These are phyloP conservation scores for Zymoseptoria brevis DNA, from an alignment of 2,329 filamentous ascomycete genomes.

Conservation along the genomic window DNA sequence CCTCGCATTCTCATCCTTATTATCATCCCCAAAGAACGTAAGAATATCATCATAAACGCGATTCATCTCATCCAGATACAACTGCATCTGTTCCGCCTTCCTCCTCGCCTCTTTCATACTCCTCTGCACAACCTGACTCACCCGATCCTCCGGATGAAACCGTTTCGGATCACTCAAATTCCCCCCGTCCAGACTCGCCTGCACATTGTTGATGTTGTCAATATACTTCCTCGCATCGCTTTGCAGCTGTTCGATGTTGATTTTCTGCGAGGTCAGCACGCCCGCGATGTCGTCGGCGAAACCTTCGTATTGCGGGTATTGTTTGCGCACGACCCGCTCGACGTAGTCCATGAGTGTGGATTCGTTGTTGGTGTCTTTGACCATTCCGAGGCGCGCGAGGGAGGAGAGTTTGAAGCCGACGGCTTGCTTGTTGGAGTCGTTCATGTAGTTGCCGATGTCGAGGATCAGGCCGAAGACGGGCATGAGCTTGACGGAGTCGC, in stretches of 20 bases:
- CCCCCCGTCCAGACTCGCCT: conserved; percentile 82
- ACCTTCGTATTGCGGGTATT: conserved; percentile 90
- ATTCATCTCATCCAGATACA: conserved; percentile 89
- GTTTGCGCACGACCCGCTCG: conserved; percentile 89
- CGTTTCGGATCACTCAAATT: conserved; percentile 95
- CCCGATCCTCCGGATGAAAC: conserved; percentile 95
- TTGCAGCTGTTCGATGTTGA: conserved; percentile 89
- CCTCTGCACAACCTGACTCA: conserved; percentile 81
- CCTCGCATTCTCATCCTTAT: conserved; percentile 80
- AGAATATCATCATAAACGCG: conserved; percentile 91
- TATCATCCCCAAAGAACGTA: conserved; percentile 92
- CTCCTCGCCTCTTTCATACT: conserved; percentile 93
- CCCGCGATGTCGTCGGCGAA: conserved; percentile 78
- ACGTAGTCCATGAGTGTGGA: conserved; percentile 92
- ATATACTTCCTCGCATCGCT: conserved; percentile 86
- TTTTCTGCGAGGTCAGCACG: conserved; percentile 72
- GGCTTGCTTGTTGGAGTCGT: conserved; percentile 97
- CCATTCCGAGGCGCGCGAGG: conserved; percentile 85
- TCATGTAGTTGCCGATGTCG: conserved; percentile 99
- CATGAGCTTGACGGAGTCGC: conserved; percentile 88
- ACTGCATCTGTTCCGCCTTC: conserved; percentile 90
- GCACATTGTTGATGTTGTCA: conserved; percentile 87
- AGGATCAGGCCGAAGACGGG: conserved; percentile 92
- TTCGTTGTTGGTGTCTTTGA: conserved; percentile 98
- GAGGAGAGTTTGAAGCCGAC: conserved; percentile 97